Evolutionary conservation across 345 rosid species (phyloP).

Genomic region (Melastoma malabathricum): DNA sequence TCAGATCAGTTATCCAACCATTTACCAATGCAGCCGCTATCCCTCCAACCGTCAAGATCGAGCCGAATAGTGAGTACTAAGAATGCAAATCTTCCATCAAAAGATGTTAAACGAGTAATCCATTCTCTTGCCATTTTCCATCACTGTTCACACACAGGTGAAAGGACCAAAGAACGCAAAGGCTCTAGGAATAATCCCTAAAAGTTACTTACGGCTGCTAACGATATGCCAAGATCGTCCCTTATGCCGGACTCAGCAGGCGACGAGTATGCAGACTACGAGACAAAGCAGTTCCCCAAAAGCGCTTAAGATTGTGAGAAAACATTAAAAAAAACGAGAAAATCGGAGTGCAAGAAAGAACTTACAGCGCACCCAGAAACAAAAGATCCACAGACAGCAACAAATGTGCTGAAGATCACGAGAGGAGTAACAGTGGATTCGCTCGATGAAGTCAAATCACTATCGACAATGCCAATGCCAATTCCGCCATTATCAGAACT

Average conservation of each 20-base stretch:
- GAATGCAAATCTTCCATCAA: background rate
- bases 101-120: background rate
- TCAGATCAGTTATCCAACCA: constrained; percentile 3
- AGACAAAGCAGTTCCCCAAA: too few species aligned
- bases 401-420: too few species aligned
- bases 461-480: too few species aligned
- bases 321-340: too few species aligned
- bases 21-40: constrained; percentile 14
- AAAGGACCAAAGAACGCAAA: background rate
- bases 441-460: too few species aligned
- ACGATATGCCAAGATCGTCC: constrained; percentile 10
- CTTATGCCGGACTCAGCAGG: constrained; percentile 12
- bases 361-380: too few species aligned
- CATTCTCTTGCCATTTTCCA: background rate
- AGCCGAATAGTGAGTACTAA: constrained; percentile 19
- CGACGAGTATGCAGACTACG: constrained; percentile 9
- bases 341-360: too few species aligned
- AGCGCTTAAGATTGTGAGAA: too few species aligned
- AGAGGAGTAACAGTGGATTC: too few species aligned
- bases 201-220: constrained; percentile 5
- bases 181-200: background rate
- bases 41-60: constrained; percentile 18
- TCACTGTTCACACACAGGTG: background rate
- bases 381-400: too few species aligned
- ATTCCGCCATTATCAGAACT: too few species aligned